Evolutionary conservation across 805 yeast genomes (phyloP), one percentile per base, ranked within the genome.

Genomic region (Candida yuanshanica): DNA sequence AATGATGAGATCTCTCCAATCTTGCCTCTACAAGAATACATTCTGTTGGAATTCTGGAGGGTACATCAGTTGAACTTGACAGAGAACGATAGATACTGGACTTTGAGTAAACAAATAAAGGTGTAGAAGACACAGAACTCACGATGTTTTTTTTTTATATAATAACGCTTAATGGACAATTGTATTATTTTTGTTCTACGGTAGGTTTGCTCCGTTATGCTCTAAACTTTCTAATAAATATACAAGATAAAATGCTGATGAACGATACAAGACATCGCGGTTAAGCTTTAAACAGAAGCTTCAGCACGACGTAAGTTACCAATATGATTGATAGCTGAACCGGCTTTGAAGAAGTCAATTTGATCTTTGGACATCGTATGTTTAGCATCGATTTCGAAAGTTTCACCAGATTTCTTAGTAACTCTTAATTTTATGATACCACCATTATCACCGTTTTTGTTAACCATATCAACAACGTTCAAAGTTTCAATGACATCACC

Each of bases 361-460:
- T 93, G 99, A 65, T 93, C 99, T 62, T 78, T 79, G 17, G 97
- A 89, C 98, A 93, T 90, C 37, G 98, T 91, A 66, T 93, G 99
- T 65, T 81, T 89, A 55, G 93, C 77, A 51, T 76, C 72, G 49
- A 93, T 79, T 41, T 74, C 79, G 50, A 82, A 81, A 23, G 72
- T 56, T 40, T 80, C 76, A 11, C 97, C 97, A 47, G 77, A 74
- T 44, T 64, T 75, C 64, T 86, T 87, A 26, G 86, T 82, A 11
- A 93, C 84, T 58, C 77, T 74, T 50, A 93, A 65, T 41, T 72
- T 75, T 50, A 93, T 63, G 25, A 70, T 62, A 17, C 97, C 97
- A 44, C 96, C 97, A 58, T 90, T 89, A 60, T 87, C 71, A 43
- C 98, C 98, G 41, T 76, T 72, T 66, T 83, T 85, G 25, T 75